Evolutionary conservation across 1,139 yeast genomes (phyloP).

Genomic region (Protomyces gravidus): DNA sequence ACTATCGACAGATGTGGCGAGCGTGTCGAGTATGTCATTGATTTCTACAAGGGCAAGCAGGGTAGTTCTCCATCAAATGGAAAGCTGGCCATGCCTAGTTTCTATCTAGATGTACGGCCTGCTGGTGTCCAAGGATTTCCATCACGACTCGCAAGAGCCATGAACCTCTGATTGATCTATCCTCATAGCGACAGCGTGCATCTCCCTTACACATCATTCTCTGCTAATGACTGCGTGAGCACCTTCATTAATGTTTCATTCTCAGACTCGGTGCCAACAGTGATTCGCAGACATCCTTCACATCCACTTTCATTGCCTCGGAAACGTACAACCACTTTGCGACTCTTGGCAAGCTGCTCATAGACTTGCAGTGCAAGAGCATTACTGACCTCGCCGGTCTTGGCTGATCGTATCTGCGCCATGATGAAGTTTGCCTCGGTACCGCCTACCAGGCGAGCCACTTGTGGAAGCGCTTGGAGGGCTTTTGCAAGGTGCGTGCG

Average conservation of each 20-base stretch:
- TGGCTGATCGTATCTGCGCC: constrained; percentile 59
- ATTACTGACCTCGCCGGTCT: constrained; percentile 59
- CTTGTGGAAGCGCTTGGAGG: constrained; percentile 50
- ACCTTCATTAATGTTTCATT: constrained; percentile 52
- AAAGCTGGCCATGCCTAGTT: constrained; percentile 23
- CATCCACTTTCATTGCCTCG: constrained; percentile 90
- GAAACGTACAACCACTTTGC: constrained; percentile 78
- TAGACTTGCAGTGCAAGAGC: constrained; percentile 66
- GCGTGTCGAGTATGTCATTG: constrained; percentile 83
- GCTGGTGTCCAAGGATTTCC: constrained; percentile 22
- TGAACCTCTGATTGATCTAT: not conserved
- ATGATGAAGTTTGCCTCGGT: constrained; percentile 79
- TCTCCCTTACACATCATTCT: not conserved
- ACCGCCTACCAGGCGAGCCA: constrained; percentile 81
- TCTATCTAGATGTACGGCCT: constrained; percentile 25
- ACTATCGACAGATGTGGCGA: constrained; percentile 79
- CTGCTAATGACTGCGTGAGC: constrained; percentile 10
- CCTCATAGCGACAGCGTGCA: not conserved
- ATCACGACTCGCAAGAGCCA: constrained; percentile 4
- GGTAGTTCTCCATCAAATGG: not conserved
- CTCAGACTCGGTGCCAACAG: constrained; percentile 79
- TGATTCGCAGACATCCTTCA: constrained; percentile 75
- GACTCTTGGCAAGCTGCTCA: constrained; percentile 60
- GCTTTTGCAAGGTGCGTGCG: constrained; percentile 55
- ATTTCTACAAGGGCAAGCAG: constrained; percentile 68